phyloP scores from a whole-genome alignment of 2,329 filamentous ascomycete genomes.

The Penicillium rolfsii region DNA sequence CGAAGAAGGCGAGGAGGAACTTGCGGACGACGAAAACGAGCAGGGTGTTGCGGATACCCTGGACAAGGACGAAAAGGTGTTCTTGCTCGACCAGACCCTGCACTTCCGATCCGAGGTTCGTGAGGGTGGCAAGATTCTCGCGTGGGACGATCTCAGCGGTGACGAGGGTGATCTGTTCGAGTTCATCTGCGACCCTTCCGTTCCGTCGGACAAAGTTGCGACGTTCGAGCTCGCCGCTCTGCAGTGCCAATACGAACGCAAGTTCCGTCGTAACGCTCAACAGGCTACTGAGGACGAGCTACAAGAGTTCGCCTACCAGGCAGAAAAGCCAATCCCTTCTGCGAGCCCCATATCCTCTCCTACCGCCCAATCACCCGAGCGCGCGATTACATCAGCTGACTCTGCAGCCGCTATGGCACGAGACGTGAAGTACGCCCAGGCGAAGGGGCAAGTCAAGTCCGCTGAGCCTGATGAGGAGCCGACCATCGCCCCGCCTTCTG shows the following conservation, averaged over 20 bases:
- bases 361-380: conserved; percentile 38
- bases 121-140: conserved; percentile 79
- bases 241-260: conserved; percentile 97
- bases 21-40: conserved; percentile 86
- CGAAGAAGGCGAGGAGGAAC: conserved; percentile 94
- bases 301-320: conserved; percentile 75
- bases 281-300: conserved; percentile 82
- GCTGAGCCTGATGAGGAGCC: conserved; percentile 50
- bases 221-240: conserved; percentile 81
- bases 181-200: conserved; percentile 85
- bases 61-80: conserved; percentile 96
- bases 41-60: conserved; percentile 77
- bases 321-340: conserved; percentile 63
- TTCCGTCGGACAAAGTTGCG: conserved; percentile 70
- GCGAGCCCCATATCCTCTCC: conserved; percentile 62
- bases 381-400: conserved; percentile 43
- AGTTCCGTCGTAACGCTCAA: conserved; percentile 78
- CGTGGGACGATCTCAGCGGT: conserved; percentile 93
- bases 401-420: conserved; percentile 50
- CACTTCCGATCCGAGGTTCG: conserved; percentile 84
- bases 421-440: conserved; percentile 48
- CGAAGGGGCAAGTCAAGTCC: conserved; percentile 46
- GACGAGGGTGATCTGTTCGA: conserved; percentile 96
- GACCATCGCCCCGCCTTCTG: conserved; percentile 64
- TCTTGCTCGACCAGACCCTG: conserved; percentile 88